These are phyloP conservation scores for Geosmithia morbida DNA, from an alignment of 2,329 filamentous ascomycete genomes.

Conservation along the genomic window DNA sequence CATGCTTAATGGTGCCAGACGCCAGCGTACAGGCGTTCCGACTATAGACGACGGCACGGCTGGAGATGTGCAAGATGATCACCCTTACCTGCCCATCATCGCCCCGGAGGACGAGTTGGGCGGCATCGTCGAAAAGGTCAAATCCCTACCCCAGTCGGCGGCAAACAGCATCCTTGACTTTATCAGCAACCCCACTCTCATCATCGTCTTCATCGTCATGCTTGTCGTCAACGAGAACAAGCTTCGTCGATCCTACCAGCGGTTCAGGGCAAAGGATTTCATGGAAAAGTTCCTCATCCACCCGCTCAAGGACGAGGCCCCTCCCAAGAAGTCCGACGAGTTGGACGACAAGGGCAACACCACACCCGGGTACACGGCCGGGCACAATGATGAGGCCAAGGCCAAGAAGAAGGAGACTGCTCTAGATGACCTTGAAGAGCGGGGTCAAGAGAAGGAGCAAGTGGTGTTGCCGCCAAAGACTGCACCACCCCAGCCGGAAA, in stretches of 20 bases:
- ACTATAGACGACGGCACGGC: conserved; percentile 10
- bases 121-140: conserved; percentile 34
- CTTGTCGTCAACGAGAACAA: conserved; percentile 31
- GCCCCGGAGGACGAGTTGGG: conserved; percentile 5
- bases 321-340: background rate
- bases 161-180: conserved; percentile 37
- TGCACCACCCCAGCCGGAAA: background rate
- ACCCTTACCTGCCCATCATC: conserved; percentile 13
- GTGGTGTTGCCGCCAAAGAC: background rate
- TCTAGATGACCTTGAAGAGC: background rate
- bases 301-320: background rate
- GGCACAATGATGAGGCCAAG: background rate
- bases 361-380: background rate
- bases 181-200: conserved; percentile 37
- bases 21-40: conserved; percentile 14
- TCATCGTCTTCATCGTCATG: conserved; percentile 26
- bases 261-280: conserved; percentile 14
- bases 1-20: conserved; percentile 16
- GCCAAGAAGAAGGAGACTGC: background rate
- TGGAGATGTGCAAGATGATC: conserved; percentile 17
- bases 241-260: conserved; percentile 22
- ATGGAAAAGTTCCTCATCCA: conserved; percentile 8
- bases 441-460: background rate
- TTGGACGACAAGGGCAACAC: background rate
- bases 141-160: conserved; percentile 33